Conservation (phyloP, 371 early-diverging fungal genomes). For the Lichtheimia hyalospora region DNA sequence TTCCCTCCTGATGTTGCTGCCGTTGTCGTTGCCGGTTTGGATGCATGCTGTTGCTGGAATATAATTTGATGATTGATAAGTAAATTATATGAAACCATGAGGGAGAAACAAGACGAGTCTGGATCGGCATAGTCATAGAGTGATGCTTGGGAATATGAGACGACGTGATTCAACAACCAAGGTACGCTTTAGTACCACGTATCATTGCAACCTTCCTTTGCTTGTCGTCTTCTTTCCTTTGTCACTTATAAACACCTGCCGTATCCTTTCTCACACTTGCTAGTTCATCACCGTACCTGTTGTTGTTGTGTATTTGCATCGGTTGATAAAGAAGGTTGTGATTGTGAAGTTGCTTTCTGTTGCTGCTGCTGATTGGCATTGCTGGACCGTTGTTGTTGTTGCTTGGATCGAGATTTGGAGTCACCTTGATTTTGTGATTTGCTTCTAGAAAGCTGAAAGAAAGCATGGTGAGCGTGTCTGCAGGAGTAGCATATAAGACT, state of each 20-base stretch:
- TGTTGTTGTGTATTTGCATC: neutral
- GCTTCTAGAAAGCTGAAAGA: constrained; percentile 32
- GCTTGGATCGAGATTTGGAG: constrained; percentile 4
- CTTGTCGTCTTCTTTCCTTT: no score
- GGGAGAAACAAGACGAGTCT: no score
- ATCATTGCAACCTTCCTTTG: no score
- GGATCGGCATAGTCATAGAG: no score
- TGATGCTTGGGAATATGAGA: no score
- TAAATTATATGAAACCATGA: no score
- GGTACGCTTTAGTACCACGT: no score
- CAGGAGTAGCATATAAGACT: neutral
- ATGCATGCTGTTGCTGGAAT: constrained; percentile 1
- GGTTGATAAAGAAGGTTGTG: constrained; percentile 6
- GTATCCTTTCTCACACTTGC: no score
- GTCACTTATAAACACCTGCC: no score
- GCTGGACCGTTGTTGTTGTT: neutral
- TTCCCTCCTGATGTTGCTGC: constrained; percentile 1
- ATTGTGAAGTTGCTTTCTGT: constrained; percentile 10
- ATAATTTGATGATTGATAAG: neutral
- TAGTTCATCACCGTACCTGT: no score
- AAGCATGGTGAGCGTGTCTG: neutral
- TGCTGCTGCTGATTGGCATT: neutral
- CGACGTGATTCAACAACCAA: no score
- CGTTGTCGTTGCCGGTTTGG: constrained; percentile 5
- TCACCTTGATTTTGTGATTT: constrained; percentile 15